Conservation (phyloP, 805 yeast species). For the Ascoidea rubescens region DNA sequence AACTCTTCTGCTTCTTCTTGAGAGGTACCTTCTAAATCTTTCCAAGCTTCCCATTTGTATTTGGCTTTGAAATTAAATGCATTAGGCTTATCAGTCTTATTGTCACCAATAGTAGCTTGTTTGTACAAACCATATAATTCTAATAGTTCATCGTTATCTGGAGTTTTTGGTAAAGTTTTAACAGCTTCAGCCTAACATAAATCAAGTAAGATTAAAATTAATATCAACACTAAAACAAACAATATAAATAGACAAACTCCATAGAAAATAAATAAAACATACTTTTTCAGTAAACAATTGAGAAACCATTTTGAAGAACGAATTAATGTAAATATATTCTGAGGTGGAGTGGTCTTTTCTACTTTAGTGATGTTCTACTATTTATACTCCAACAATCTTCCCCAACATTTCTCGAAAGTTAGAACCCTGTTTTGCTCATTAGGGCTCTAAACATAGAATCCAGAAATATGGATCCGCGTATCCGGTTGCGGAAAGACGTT, state of each 20-base stretch:
- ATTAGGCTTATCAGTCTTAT: slow-evolving; percentile 77
- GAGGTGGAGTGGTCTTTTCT: too few relatives aligned
- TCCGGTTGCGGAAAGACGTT: too few relatives aligned
- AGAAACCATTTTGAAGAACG: background rate
- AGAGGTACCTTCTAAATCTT: slow-evolving; percentile 67
- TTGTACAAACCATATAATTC: slow-evolving; percentile 85
- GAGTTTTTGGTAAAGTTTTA: slow-evolving; percentile 58
- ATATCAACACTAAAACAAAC: too few relatives aligned
- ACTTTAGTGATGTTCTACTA: too few relatives aligned
- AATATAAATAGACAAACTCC: background rate
- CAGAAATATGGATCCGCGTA: too few relatives aligned
- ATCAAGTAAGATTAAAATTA: too few relatives aligned
- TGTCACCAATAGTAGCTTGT: slow-evolving; percentile 96
- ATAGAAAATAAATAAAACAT: background rate
- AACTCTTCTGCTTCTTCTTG: slow-evolving; percentile 85
- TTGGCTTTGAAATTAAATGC: slow-evolving; percentile 87
- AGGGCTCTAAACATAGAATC: too few relatives aligned
- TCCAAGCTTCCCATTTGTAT: slow-evolving; percentile 98
- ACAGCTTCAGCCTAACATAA: slow-evolving; percentile 60
- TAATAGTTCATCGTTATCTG: slow-evolving; percentile 77
- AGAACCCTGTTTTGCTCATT: too few relatives aligned
- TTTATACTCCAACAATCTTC: too few relatives aligned
- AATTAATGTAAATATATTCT: too few relatives aligned
- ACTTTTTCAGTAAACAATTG: background rate
- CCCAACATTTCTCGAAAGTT: too few relatives aligned